A percentile compares a stretch with the other conserved stretches of the same genome.
phyloP scores from a whole-genome alignment of 768 basidiomycete species.

The Pleurotus tuoliensis region DNA sequence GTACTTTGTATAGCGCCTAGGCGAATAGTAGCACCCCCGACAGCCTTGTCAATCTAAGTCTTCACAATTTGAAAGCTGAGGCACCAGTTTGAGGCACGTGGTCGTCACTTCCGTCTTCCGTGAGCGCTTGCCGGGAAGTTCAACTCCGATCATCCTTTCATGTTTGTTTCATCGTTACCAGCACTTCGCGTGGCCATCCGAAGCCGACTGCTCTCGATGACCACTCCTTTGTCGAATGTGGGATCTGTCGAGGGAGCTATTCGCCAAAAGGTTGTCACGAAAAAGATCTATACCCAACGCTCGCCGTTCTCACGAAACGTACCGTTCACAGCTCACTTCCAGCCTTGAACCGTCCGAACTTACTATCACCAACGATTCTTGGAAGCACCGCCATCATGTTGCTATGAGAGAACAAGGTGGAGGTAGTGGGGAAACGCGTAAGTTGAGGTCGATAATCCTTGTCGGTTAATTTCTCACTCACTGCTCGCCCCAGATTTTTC shows the following conservation, averaged over 20 bases:
- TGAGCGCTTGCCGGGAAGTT: neutral
- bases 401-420: conserved; percentile 72
- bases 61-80: too few relatives aligned
- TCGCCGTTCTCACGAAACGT: conserved; percentile 14
- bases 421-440: conserved; percentile 79
- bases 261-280: conserved; percentile 43
- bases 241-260: conserved; percentile 62
- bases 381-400: conserved; percentile 80
- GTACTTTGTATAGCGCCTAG: too few relatives aligned
- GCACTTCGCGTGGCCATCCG: conserved; percentile 1
- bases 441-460: conserved; percentile 24
- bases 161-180: conserved; percentile 7
- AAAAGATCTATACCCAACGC: conserved; percentile 8
- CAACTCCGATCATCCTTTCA: conserved; percentile 3
- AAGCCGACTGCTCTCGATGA: conserved; percentile 5
- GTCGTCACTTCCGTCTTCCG: neutral
- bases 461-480: conserved; percentile 11
- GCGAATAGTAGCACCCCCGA: too few relatives aligned
- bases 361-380: conserved; percentile 75
- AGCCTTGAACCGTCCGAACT: conserved; percentile 61
- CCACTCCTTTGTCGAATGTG: conserved; percentile 11
- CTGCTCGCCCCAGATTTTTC: conserved; percentile 58
- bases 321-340: conserved; percentile 48
- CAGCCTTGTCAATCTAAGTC: too few relatives aligned
- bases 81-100: neutral